Percentiles rank a stretch among this genome's conserved stretches.
Evolutionary conservation across 345 rosid genomes (phyloP).

Genomic region (Populus davidiana): DNA sequence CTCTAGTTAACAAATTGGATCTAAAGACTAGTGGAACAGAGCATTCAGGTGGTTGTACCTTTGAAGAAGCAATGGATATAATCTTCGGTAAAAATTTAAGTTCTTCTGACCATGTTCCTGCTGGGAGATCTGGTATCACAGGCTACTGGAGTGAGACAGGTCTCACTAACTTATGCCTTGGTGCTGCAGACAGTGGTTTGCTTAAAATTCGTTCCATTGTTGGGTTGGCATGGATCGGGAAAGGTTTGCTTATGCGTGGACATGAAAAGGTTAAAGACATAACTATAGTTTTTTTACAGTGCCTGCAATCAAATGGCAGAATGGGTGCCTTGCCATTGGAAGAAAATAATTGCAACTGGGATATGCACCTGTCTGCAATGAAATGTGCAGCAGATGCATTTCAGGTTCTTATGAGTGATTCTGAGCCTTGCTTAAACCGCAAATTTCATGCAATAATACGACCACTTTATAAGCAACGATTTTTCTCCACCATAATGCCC

Average conservation of each 20-base stretch:
- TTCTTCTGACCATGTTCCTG: slow-evolving; percentile 19
- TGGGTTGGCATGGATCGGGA: slow-evolving; percentile 93
- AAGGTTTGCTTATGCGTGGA: slow-evolving; percentile 90
- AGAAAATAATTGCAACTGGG: slow-evolving; percentile 9
- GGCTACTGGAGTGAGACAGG: slow-evolving; percentile 30
- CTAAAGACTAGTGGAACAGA: slow-evolving; percentile 31
- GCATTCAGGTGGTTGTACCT: slow-evolving; percentile 36
- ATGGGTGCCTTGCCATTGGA: slow-evolving; percentile 17
- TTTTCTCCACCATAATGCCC: slow-evolving; percentile 66
- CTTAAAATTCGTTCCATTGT: slow-evolving; percentile 57
- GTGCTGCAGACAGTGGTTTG: slow-evolving; percentile 31
- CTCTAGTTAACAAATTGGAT: slow-evolving; percentile 71
- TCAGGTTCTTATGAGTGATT: slow-evolving; percentile 68
- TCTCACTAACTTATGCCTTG: slow-evolving; percentile 36
- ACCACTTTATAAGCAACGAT: slow-evolving; percentile 92
- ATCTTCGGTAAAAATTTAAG: slow-evolving; percentile 39
- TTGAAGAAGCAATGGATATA: slow-evolving; percentile 68
- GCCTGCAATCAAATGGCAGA: slow-evolving; percentile 44
- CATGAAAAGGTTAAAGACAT: slow-evolving; percentile 68
- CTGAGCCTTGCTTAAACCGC: slow-evolving; percentile 61
- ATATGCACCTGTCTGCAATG: slow-evolving; percentile 41
- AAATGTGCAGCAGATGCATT: slow-evolving; percentile 85
- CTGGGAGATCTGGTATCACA: slow-evolving; percentile 20
- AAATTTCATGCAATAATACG: slow-evolving; percentile 68
- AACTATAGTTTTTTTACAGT: slow-evolving; percentile 50